Conservation (phyloP, 441 rosid genomes). For the Pelargonium cotyledonis region DNA sequence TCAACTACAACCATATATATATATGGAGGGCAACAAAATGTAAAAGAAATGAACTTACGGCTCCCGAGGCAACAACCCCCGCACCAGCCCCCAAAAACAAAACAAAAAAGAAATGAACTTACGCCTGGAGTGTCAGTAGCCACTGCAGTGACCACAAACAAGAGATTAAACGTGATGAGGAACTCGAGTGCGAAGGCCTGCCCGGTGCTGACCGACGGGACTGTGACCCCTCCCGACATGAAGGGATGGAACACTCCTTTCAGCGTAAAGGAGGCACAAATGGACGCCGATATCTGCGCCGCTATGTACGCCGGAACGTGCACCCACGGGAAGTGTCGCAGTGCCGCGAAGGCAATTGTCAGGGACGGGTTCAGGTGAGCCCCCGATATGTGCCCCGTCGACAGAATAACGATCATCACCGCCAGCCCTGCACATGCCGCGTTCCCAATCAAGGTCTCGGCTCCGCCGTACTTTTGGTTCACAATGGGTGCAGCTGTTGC, state of each 20-base stretch:
- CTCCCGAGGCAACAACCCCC: no score
- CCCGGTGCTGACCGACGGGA: slow-evolving; percentile 50
- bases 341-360: slow-evolving; percentile 84
- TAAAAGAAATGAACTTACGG: background rate
- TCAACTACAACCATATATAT: no score
- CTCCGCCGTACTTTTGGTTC: slow-evolving; percentile 73
- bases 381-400: slow-evolving; percentile 93
- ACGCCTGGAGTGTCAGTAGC: background rate
- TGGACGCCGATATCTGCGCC: slow-evolving; percentile 84
- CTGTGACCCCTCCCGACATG: slow-evolving; percentile 89
- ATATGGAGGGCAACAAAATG: background rate
- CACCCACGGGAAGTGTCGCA: slow-evolving; percentile 87
- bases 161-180: slow-evolving; percentile 54
- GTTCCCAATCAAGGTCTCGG: slow-evolving; percentile 74
- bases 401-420: slow-evolving; percentile 77
- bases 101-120: background rate
- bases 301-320: slow-evolving; percentile 89
- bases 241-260: slow-evolving; percentile 77
- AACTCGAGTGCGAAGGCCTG: slow-evolving; percentile 77
- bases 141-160: slow-evolving; percentile 33
- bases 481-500: slow-evolving; percentile 93
- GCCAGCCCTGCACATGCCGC: slow-evolving; percentile 92
- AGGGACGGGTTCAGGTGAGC: slow-evolving; percentile 95
- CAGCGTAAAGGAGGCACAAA: slow-evolving; percentile 87
- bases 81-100: no score